These are phyloP conservation scores for Ampelomyces quisqualis DNA, from an alignment of 2,329 filamentous ascomycete species.

Conservation along the genomic window DNA sequence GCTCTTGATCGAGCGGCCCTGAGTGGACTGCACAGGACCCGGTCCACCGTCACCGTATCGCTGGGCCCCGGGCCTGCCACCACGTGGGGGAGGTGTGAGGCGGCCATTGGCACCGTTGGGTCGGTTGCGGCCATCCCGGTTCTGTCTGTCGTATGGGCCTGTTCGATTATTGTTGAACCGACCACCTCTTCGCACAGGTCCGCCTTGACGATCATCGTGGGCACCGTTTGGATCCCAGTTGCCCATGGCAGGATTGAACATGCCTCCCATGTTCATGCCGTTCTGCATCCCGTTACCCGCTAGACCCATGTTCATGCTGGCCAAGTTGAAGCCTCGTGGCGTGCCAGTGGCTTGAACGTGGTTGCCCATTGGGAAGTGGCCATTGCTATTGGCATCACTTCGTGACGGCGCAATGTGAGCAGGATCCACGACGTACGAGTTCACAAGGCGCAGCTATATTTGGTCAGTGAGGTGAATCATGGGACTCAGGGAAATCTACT, in stretches of 20 bases:
- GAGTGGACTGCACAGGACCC: constrained; percentile 86
- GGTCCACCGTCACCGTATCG: constrained; percentile 75
- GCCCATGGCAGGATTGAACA: constrained; percentile 56
- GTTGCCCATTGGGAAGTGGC: constrained; percentile 83
- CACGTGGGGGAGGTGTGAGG: constrained; percentile 53
- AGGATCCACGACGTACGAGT: constrained; percentile 90
- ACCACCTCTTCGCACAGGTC: constrained; percentile 47
- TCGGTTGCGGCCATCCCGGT: constrained; percentile 47
- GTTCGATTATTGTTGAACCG: constrained; percentile 44
- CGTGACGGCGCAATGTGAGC: constrained; percentile 91
- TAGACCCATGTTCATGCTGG: constrained; percentile 67
- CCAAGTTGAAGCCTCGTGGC: constrained; percentile 85
- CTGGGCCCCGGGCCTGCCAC: constrained; percentile 54
- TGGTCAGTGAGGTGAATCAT: constrained; percentile 10
- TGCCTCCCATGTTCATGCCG: constrained; percentile 33
- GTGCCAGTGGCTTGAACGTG: constrained; percentile 74
- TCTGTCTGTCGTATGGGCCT: constrained; percentile 46
- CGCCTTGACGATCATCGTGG: constrained; percentile 43
- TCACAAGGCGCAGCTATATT: constrained; percentile 78
- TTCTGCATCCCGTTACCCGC: constrained; percentile 51
- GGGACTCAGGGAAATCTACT: constrained; percentile 39
- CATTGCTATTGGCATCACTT: constrained; percentile 92
- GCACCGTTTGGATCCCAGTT: constrained; percentile 58
- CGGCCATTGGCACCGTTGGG: constrained; percentile 51
- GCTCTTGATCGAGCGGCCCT: constrained; percentile 89